Conservation (phyloP, 768 basidiomycete genomes). For the Porpolomopsis calyptriformis region DNA sequence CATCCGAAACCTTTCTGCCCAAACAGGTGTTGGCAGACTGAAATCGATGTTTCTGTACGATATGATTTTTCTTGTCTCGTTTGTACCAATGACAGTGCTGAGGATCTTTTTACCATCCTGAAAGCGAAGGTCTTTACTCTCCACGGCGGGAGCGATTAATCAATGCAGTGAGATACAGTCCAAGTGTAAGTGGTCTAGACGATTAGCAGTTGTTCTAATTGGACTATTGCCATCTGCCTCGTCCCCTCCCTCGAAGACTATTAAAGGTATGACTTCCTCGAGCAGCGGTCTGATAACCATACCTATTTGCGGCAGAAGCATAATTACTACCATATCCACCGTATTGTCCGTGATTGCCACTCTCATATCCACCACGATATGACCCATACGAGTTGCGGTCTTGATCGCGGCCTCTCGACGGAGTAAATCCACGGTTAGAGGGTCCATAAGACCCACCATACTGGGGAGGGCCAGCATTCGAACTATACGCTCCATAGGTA, state of each 20-base stretch:
- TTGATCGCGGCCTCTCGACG: conserved; percentile 18
- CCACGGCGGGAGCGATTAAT: no score
- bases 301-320: conserved; percentile 28
- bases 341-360: conserved; percentile 7
- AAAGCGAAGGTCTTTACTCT: no score
- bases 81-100: no score
- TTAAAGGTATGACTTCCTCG: conserved; percentile 17
- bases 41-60: no score
- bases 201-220: not conserved
- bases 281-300: conserved; percentile 16
- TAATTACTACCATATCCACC: conserved; percentile 22
- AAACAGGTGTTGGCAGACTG: not conserved
- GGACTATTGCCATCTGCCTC: conserved; percentile 32
- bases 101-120: no score
- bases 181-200: no score
- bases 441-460: conserved; percentile 17
- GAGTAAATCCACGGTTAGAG: conserved; percentile 15
- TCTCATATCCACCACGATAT: conserved; percentile 16
- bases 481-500: conserved; percentile 25
- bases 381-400: conserved; percentile 18
- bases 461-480: conserved; percentile 13
- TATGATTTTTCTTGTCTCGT: no score
- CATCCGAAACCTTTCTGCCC: not conserved
- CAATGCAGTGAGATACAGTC: no score
- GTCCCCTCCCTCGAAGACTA: conserved; percentile 36